Conservation (phyloP, 305 asterid species). For the Ilex paraguariensis region DNA sequence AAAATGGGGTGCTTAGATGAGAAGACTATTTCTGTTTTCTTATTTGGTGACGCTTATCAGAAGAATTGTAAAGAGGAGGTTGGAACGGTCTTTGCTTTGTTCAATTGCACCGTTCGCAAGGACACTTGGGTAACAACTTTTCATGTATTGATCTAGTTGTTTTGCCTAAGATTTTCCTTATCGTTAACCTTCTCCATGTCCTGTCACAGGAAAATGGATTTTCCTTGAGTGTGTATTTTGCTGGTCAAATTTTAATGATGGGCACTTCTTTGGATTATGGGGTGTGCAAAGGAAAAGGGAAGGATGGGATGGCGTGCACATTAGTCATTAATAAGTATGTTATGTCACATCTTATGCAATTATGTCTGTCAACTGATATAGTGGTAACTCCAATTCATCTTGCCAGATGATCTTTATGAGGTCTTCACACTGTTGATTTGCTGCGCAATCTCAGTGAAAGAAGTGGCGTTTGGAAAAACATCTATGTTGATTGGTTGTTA, state of each 20-base stretch:
- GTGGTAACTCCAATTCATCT: no score
- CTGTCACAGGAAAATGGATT: slow-evolving; percentile 63
- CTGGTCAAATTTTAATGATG: slow-evolving; percentile 64
- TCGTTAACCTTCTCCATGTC: slow-evolving; percentile 7
- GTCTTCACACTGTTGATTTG: no score
- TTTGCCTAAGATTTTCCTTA: slow-evolving; percentile 2
- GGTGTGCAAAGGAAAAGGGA: slow-evolving; percentile 71
- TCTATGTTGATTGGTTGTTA: no score
- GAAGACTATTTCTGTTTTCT: slow-evolving; percentile 53
- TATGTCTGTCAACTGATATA: no score
- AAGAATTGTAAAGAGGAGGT: slow-evolving; percentile 54
- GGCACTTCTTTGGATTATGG: slow-evolving; percentile 83
- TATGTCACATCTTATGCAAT: background rate
- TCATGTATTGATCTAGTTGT: slow-evolving; percentile 12
- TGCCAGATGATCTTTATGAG: no score
- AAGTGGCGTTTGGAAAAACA: no score
- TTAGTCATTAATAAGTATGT: slow-evolving; percentile 59
- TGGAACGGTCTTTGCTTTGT: slow-evolving; percentile 65
- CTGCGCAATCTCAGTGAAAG: no score
- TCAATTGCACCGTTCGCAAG: slow-evolving; percentile 67
- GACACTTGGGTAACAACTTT: slow-evolving; percentile 52
- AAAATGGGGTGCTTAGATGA: slow-evolving; percentile 77
- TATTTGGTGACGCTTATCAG: slow-evolving; percentile 90
- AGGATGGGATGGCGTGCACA: slow-evolving; percentile 64
- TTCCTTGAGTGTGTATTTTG: slow-evolving; percentile 69